Base-by-base conservation (phyloP, 1,284 basidiomycete species). In the Ganoderma resinaceum region DNA sequence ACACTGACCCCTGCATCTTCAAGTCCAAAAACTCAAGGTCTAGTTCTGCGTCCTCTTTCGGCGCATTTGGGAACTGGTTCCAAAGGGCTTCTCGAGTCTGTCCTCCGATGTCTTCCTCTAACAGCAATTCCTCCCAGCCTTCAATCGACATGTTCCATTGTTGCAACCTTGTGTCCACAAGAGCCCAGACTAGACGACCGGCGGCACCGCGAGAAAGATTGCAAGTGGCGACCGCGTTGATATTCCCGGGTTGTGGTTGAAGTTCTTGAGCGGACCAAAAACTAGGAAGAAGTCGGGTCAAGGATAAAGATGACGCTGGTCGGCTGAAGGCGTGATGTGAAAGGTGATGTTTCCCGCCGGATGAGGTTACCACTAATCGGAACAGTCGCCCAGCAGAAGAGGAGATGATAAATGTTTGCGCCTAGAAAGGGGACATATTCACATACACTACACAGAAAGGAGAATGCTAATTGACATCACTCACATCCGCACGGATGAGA, bases 1-100 rank as follows among this genome's bases (percentile, higher is more conserved):
- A 35, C 18, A 71, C 84, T 68, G 73, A 91, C 91, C 84, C 84
- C 66, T 90, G 86, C 23, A 90, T 76, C n/a, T 85, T 86, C 43
- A 93, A 71, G 78, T 93, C 92, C 57, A 92, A 78, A 49, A 93
- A 78, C 73, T 94, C 92, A 12, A 93, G 78, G 73, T 93, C 91
- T 57, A 91, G 75, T 53, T 82, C 82, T 9, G 78, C 72, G 65
- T 88, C 83, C 64, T 85, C 78, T n/a, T 76, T 63, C 62, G 83
- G 77, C 59, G 81, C 71, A 67, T 73, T 63, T 0, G 76, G 79
- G 68, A 88, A 83, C 16, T 80, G 79, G 35, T 81, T 79, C 65
- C 83, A 80, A 18, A 91, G 75, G 14, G 86, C 84, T 1, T 77
- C 72, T 14, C 80, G 78, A 20, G 87, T 78, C 14, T 83, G 74